Evolutionary conservation across 2,329 filamentous ascomycete species (phyloP).

Genomic region (Gyromitra esculenta): DNA sequence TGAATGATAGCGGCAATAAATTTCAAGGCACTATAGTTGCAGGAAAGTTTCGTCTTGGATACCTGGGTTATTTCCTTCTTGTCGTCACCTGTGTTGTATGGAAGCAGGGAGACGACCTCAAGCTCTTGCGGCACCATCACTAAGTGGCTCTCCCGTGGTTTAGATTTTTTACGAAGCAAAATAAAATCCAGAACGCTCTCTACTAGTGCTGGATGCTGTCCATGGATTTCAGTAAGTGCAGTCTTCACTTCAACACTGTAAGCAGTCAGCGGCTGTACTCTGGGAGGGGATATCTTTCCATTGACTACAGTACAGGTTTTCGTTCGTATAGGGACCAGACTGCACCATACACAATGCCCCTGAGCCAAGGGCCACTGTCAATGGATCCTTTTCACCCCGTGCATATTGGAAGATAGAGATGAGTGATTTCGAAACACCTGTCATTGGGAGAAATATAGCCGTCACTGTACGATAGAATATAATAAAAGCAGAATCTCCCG

Average conservation of each 20-base stretch:
- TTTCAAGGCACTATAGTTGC: slow-evolving; percentile 20
- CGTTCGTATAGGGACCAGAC: neutral
- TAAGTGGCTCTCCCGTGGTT: neutral
- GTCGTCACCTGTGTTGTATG: neutral
- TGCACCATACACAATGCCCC: slow-evolving; percentile 29
- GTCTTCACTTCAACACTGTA: neutral
- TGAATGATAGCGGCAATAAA: slow-evolving; percentile 18
- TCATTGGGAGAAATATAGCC: slow-evolving; percentile 3
- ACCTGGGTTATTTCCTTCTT: neutral
- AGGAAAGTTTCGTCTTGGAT: neutral
- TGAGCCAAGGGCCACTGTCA: neutral
- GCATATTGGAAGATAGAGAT: neutral
- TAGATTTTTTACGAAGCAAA: neutral
- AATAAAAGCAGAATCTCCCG: neutral
- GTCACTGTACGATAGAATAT: neutral
- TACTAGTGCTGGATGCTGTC: slow-evolving; percentile 8
- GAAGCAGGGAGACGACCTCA: neutral
- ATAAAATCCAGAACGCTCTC: neutral
- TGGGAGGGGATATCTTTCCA: neutral
- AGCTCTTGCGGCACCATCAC: neutral
- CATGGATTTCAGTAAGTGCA: slow-evolving; percentile 8
- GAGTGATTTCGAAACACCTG: neutral
- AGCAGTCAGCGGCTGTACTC: neutral
- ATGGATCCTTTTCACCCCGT: neutral
- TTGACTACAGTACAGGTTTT: neutral